Conservation (phyloP, 345 rosid species). For the Psidium guajava region DNA sequence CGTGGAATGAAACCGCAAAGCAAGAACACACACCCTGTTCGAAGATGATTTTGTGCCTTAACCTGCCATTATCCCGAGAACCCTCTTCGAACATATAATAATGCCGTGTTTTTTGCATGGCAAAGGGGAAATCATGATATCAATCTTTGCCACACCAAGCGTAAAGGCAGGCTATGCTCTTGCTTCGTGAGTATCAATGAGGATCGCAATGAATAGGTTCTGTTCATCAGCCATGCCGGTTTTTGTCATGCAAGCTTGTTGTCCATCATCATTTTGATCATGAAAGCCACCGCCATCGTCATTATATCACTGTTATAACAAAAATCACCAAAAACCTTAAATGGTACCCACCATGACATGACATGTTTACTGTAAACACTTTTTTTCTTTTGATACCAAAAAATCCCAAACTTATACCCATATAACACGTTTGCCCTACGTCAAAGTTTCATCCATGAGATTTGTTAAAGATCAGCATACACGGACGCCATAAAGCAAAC, state of each 20-base stretch:
- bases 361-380: not conserved
- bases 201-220: not conserved
- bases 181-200: not conserved
- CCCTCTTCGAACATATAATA: not conserved
- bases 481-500: no score
- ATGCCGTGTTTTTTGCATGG: not conserved
- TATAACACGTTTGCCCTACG: no score
- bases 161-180: not conserved
- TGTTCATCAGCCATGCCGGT: not conserved
- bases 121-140: not conserved
- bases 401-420: not conserved
- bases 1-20: slow-evolving; percentile 1
- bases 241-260: not conserved
- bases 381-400: not conserved
- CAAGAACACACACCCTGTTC: not conserved
- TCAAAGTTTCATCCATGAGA: no score
- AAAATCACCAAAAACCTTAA: not conserved
- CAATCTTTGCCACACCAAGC: not conserved
- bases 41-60: not conserved
- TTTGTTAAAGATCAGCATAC: no score
- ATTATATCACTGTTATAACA: not conserved
- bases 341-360: not conserved
- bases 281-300: not conserved
- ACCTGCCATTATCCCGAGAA: not conserved
- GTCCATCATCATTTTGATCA: not conserved